These are phyloP conservation scores for Acarospora socialis DNA, from an alignment of 2,329 filamentous ascomycete species.

Conservation along the genomic window DNA sequence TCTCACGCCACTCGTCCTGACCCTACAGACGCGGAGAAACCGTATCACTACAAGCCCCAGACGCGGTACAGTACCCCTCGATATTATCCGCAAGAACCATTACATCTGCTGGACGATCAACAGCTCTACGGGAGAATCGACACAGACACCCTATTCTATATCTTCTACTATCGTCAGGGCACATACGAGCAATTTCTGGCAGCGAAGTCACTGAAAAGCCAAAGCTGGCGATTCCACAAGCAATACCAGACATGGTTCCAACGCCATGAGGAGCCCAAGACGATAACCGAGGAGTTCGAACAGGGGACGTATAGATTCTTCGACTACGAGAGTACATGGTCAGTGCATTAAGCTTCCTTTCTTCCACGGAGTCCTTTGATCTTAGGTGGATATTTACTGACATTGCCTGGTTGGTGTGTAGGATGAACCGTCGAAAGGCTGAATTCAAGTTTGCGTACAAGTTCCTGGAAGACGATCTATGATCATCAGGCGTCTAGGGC, in stretches of 20 bases:
- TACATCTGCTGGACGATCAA: constrained; percentile 82
- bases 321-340: constrained; percentile 99
- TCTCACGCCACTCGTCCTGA: constrained; percentile 65
- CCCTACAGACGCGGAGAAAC: constrained; percentile 63
- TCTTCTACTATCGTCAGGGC: constrained; percentile 97
- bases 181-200: constrained; percentile 92
- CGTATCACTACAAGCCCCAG: constrained; percentile 71
- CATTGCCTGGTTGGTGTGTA: constrained; percentile 29
- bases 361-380: not conserved
- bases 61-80: constrained; percentile 63
- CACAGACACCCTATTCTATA: constrained; percentile 92
- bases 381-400: constrained; percentile 10
- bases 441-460: constrained; percentile 99
- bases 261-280: constrained; percentile 94
- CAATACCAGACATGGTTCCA: constrained; percentile 99
- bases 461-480: constrained; percentile 88
- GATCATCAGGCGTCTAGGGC: constrained; percentile 13
- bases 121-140: constrained; percentile 79
- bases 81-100: constrained; percentile 85
- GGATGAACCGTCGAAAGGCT: constrained; percentile 97
- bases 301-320: constrained; percentile 99
- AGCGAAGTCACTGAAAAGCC: constrained; percentile 91
- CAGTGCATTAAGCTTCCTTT: constrained; percentile 26
- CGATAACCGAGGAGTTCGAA: constrained; percentile 95
- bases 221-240: constrained; percentile 99